Percentiles rank a stretch among this genome's conserved stretches.
These are phyloP conservation scores for Fagopyrum tataricum DNA, from an alignment of 148 eudicot species.

Conservation along the genomic window DNA sequence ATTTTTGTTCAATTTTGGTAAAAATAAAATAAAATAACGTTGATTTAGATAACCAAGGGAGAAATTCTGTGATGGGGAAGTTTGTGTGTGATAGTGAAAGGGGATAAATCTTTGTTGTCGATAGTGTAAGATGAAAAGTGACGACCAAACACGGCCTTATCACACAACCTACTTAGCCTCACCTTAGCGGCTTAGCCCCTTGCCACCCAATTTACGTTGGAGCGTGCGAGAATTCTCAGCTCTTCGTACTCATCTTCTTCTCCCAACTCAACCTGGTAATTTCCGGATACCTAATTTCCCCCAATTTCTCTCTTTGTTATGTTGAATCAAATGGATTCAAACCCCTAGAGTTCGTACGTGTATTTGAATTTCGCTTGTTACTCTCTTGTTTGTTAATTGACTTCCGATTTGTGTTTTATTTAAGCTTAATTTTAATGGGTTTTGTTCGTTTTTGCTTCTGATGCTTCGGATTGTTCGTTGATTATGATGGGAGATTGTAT, in stretches of 20 bases:
- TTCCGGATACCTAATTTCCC: background rate
- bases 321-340: background rate
- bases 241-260: background rate
- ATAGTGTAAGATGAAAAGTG: conserved; percentile 6
- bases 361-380: background rate
- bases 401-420: background rate
- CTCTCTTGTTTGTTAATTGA: background rate
- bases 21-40: too few species aligned
- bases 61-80: conserved; percentile 1
- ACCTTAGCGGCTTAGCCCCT: conserved; percentile 10
- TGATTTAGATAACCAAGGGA: background rate
- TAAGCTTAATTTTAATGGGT: background rate
- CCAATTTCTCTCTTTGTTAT: background rate
- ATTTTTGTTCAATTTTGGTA: too few species aligned
- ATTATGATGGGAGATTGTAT: background rate
- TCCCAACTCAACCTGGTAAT: background rate
- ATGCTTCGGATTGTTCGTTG: background rate
- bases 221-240: background rate
- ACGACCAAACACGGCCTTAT: conserved; percentile 15
- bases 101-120: background rate
- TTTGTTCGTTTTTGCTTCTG: background rate
- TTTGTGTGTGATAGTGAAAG: conserved; percentile 8
- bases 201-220: background rate
- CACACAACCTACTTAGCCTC: conserved; percentile 4
- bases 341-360: background rate